Conservation (phyloP, 306 rosid species). For the Sechiopsis laciniata region DNA sequence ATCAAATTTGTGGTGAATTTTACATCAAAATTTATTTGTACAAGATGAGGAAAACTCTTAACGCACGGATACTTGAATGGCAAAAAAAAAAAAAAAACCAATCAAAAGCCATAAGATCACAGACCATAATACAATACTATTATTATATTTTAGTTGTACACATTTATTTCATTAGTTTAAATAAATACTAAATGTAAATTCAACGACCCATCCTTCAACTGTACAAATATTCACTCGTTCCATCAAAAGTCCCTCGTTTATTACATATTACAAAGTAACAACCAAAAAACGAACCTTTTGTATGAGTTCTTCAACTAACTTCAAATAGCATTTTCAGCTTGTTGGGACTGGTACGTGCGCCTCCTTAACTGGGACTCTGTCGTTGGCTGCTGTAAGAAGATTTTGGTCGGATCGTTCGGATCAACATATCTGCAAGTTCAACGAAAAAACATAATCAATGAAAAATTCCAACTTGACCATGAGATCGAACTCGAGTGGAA, state of each 20-base stretch:
- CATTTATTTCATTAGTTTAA: too few species aligned
- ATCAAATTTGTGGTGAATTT: background rate
- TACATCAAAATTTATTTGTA: too few species aligned
- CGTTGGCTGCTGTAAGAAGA: slow-evolving; percentile 90
- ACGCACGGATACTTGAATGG: background rate
- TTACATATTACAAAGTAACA: background rate
- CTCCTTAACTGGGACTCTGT: slow-evolving; percentile 83
- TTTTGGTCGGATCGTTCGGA: slow-evolving; percentile 91
- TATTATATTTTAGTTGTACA: background rate
- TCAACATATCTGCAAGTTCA: slow-evolving; percentile 79
- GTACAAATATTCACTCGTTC: slow-evolving; percentile 9
- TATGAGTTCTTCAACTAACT: background rate
- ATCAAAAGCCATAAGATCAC: background rate
- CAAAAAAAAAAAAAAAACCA: background rate
- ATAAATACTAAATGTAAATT: background rate
- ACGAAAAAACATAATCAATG: slow-evolving; percentile 8
- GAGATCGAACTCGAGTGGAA: background rate
- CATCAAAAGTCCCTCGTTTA: background rate
- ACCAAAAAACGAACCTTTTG: background rate
- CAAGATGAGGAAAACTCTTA: too few species aligned
- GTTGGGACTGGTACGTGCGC: slow-evolving; percentile 69
- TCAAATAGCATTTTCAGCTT: slow-evolving; percentile 42
- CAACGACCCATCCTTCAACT: background rate
- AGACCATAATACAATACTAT: background rate
- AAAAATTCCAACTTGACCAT: background rate